Evolutionary conservation across 1,139 yeast genomes (phyloP).

Genomic region (Lodderomyces jiufengensis): DNA sequence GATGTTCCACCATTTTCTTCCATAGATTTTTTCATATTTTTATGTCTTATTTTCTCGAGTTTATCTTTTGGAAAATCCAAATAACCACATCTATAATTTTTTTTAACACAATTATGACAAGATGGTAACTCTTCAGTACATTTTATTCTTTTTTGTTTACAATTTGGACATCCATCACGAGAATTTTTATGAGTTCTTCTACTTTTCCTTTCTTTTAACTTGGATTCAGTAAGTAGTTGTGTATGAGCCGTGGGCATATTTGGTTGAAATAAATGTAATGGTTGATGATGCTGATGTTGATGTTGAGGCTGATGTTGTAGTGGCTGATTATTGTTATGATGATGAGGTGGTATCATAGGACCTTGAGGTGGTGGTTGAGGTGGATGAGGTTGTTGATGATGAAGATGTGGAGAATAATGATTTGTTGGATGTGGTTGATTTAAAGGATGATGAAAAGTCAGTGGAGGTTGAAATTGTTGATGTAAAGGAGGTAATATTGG

Average conservation of each 20-base stretch:
- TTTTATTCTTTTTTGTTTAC: slow-evolving; percentile 42
- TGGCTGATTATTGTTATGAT: neutral
- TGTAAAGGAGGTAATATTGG: too few species aligned
- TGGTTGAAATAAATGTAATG: neutral
- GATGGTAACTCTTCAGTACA: slow-evolving; percentile 44
- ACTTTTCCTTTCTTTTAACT: slow-evolving; percentile 37
- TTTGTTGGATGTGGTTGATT: too few species aligned
- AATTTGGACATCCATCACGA: slow-evolving; percentile 46
- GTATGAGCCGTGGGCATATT: too few species aligned
- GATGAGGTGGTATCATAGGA: neutral
- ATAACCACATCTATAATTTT: slow-evolving; percentile 41
- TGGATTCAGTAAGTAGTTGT: slow-evolving; percentile 11
- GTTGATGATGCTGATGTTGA: neutral
- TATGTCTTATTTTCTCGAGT: slow-evolving; percentile 30
- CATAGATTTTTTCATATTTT: slow-evolving; percentile 18
- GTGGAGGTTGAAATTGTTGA: too few species aligned
- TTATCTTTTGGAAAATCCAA: slow-evolving; percentile 39
- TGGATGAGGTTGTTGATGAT: too few species aligned
- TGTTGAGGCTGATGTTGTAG: slow-evolving; percentile 1
- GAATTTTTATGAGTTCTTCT: slow-evolving; percentile 46
- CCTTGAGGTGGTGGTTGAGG: too few species aligned
- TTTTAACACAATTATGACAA: slow-evolving; percentile 39
- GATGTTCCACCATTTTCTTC: too few species aligned
- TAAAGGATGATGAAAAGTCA: too few species aligned
- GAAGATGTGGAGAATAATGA: too few species aligned